A percentile compares a stretch with the other conserved stretches of the same genome.
Conservation (phyloP, 192 early-diverging fungal genomes). For the Phycomyces nitens region DNA sequence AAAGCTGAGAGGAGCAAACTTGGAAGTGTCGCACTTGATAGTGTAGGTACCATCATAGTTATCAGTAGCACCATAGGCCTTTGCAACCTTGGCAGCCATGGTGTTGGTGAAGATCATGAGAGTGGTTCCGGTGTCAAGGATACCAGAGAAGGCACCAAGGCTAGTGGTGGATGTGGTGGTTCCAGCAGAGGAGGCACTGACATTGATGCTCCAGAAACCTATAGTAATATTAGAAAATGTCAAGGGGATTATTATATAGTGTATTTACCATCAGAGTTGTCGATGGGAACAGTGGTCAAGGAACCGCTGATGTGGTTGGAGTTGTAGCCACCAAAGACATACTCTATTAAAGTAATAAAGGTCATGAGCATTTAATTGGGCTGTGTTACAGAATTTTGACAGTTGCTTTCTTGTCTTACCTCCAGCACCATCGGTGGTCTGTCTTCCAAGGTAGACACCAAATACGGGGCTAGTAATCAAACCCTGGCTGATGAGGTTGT, state of each 20-base stretch:
- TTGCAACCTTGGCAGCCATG: constrained; percentile 16
- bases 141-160: constrained; percentile 37
- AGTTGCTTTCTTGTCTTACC: constrained; percentile 1
- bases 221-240: background rate
- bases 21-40: constrained; percentile 22
- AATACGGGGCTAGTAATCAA: constrained; percentile 60
- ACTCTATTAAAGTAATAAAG: constrained; percentile 25
- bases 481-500: constrained; percentile 51
- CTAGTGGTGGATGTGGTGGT: background rate
- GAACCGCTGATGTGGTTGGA: constrained; percentile 27
- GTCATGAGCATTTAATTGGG: background rate
- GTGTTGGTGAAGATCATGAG: constrained; percentile 49
- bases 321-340: constrained; percentile 48
- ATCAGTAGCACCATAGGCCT: constrained; percentile 13
- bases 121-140: constrained; percentile 66
- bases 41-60: constrained; percentile 29
- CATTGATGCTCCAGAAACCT: constrained; percentile 21
- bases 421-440: constrained; percentile 30
- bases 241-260: no score
- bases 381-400: background rate
- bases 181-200: background rate
- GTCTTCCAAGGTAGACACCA: constrained; percentile 62
- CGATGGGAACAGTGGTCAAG: constrained; percentile 45
- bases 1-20: constrained; percentile 25
- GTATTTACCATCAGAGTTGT: constrained; percentile 19